Conservation (phyloP, 1,139 yeast species). For the Chernovozyma aurita region DNA sequence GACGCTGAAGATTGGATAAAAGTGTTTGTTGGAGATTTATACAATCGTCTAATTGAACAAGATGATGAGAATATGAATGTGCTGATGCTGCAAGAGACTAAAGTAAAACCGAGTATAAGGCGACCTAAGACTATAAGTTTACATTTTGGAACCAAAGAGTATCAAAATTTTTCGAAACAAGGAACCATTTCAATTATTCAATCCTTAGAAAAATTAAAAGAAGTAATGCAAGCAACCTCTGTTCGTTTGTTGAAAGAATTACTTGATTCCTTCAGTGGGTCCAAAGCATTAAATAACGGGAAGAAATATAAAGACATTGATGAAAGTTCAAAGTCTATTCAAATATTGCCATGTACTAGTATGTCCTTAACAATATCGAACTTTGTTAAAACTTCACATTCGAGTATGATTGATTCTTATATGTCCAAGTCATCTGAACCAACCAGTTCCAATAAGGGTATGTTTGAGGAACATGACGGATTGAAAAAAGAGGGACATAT, state of each 20-base stretch:
- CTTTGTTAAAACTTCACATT: constrained; percentile 41
- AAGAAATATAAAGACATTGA: constrained; percentile 11
- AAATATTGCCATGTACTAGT: constrained; percentile 46
- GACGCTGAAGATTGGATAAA: constrained; percentile 78
- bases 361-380: constrained; percentile 50
- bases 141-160: constrained; percentile 22
- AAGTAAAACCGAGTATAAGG: constrained; percentile 24
- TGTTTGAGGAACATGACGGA: neutral
- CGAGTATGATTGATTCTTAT: constrained; percentile 49
- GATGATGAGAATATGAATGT: constrained; percentile 58
- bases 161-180: constrained; percentile 40
- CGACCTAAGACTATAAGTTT: constrained; percentile 54
- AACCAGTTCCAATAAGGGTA: neutral
- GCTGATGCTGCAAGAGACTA: constrained; percentile 21
- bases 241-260: constrained; percentile 29
- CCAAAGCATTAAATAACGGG: constrained; percentile 35
- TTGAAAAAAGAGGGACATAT: neutral
- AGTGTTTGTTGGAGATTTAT: constrained; percentile 78
- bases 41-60: constrained; percentile 64
- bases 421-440: constrained; percentile 13
- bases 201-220: constrained; percentile 36
- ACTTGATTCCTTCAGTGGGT: constrained; percentile 18
- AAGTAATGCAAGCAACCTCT: constrained; percentile 23
- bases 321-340: constrained; percentile 15
- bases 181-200: constrained; percentile 36